Conservation (phyloP, 202 grass and related monocot species). For the Zizania palustris region DNA sequence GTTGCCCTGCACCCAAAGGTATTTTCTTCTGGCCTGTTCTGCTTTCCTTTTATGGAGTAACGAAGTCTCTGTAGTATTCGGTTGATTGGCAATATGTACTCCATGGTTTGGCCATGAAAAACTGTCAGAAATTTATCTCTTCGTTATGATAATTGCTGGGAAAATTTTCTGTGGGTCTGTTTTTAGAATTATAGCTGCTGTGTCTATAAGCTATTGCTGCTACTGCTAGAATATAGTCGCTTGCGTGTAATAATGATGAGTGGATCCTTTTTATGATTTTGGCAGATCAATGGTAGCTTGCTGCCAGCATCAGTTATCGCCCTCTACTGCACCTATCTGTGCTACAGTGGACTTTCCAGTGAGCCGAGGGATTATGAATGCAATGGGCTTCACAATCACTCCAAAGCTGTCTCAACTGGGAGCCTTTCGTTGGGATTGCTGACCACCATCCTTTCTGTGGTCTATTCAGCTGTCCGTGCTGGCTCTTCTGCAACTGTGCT, state of each 20-base stretch:
- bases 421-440: constrained; percentile 81
- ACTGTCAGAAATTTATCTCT: neutral
- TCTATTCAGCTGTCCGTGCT: constrained; percentile 95
- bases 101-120: neutral
- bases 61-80: neutral
- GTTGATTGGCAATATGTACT: neutral
- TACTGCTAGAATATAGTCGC: neutral
- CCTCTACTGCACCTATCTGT: constrained; percentile 88
- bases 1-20: constrained; percentile 97
- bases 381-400: constrained; percentile 96
- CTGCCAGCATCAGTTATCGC: constrained; percentile 90
- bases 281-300: constrained; percentile 89
- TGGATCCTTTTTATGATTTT: constrained; percentile 11
- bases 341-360: constrained; percentile 93
- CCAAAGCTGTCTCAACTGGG: constrained; percentile 88
- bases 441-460: constrained; percentile 91
- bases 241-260: neutral
- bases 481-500: constrained; percentile 84
- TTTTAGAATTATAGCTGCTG: neutral
- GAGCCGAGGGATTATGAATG: constrained; percentile 96
- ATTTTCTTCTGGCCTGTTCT: neutral
- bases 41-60: neutral
- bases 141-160: neutral
- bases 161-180: neutral
- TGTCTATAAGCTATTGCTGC: neutral